Evolutionary conservation across 106 monocot species (phyloP), one percentile per base, ranked within the genome.

Genomic region (Allium cepa): DNA sequence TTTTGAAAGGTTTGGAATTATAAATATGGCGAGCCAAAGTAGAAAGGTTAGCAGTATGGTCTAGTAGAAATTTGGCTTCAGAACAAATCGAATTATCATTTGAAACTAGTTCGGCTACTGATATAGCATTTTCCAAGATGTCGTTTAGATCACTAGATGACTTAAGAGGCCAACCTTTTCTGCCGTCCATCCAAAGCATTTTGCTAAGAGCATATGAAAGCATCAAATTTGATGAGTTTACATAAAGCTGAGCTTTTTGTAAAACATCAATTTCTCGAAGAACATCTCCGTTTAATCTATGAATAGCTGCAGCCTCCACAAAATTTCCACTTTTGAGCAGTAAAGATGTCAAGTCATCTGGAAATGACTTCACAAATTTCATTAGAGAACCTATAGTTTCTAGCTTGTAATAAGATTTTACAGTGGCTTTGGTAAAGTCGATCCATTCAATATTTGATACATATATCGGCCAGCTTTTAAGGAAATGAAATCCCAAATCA

Each of bases 111-210:
- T 66, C n/a, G 2, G 82, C 73, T 2, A 85, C 57, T 14, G 46
- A 18, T 64, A 68, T 75, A 8, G 77, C 90, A 64, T 73, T 75
- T 6, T 0, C 28, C 10, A 90, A 57, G 8, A 77, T 61, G 0
- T 72, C 17, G n/a, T 82, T 82, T 27, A 72, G 78, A 9, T 64
- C 55, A 7, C 22, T 17, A 55, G 78, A 82, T 4, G 53, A 5
- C 56, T 75, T 78, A 11, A 77, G 27, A 18, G 85, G 90, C 82
- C 85, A 90, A 3, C 85, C 85, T 26, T 64, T 78, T 16, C 14
- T 80, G 18, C 78, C 72, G 47, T 60, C 10, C 26, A 50, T 22
- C 90, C 90, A 90, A 16, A 90, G 69, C 26, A 85, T 80, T 55
- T 72, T 62, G 4, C 56, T 46, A 67, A 72, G 10, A 47, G 83